phyloP scores from a whole-genome alignment of 306 rosid genomes.

The Chamaecrista fasciculata region DNA sequence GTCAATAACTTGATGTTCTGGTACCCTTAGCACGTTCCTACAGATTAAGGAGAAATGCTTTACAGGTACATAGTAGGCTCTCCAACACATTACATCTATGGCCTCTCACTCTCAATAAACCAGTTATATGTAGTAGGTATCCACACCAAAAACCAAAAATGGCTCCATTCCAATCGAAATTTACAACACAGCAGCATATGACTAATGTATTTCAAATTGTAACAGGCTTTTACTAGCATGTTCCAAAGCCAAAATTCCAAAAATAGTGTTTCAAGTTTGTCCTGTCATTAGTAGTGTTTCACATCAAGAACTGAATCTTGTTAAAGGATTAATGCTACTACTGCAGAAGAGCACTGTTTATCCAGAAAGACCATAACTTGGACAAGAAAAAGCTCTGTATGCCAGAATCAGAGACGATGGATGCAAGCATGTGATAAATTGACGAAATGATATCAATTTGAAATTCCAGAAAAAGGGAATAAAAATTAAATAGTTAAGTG shows the following conservation, averaged over 20 bases:
- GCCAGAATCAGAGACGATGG: neutral
- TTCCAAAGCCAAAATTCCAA: neutral
- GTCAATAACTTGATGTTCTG: slow-evolving; percentile 91
- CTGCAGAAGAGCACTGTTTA: too few relatives aligned
- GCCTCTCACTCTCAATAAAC: too few relatives aligned
- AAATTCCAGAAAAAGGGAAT: neutral
- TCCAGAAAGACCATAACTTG: too few relatives aligned
- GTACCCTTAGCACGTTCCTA: slow-evolving; percentile 61
- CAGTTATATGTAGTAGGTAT: too few relatives aligned
- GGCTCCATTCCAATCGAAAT: neutral
- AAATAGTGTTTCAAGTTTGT: neutral
- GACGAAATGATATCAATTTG: neutral
- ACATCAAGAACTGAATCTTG: too few relatives aligned
- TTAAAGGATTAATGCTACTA: too few relatives aligned
- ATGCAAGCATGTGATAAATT: neutral
- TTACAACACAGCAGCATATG: neutral
- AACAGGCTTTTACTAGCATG: neutral
- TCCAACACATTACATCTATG: neutral
- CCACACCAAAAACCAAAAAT: too few relatives aligned
- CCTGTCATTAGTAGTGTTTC: neutral
- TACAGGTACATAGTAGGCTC: neutral
- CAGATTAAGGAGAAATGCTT: neutral
- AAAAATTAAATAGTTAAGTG: too few relatives aligned
- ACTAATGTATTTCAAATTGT: neutral
- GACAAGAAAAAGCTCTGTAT: neutral